Percentiles rank a stretch among this genome's conserved stretches.
Evolutionary conservation across 352 stramenopile species (phyloP).

Genomic region (Globisporangium apiculatum): DNA sequence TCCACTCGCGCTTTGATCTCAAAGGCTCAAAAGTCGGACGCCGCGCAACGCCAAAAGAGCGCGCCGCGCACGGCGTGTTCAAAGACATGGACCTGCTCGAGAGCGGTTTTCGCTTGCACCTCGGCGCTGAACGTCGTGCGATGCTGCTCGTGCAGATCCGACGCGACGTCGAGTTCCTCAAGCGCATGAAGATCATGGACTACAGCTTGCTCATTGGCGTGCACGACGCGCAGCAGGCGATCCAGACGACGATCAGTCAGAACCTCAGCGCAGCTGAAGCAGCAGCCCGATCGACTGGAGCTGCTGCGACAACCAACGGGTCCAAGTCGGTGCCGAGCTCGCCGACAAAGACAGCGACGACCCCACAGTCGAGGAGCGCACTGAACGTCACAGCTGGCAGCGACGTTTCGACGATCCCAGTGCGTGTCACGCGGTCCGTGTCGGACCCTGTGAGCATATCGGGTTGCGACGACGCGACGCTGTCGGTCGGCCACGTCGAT

Average conservation of each 20-base stretch:
- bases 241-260: constrained; percentile 47
- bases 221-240: constrained; percentile 66
- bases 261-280: constrained; percentile 11
- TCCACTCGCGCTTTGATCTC: constrained; percentile 88
- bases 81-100: constrained; percentile 92
- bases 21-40: constrained; percentile 89
- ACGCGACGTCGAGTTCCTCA: constrained; percentile 88
- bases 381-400: background rate
- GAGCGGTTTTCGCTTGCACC: constrained; percentile 77
- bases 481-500: constrained; percentile 3
- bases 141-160: constrained; percentile 86
- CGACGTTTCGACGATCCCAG: constrained; percentile 5
- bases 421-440: constrained; percentile 20
- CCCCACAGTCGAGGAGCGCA: background rate
- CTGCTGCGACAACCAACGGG: constrained; percentile 1
- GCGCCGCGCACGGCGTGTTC: constrained; percentile 53
- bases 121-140: constrained; percentile 58
- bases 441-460: constrained; percentile 13
- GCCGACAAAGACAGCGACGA: constrained; percentile 11
- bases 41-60: constrained; percentile 51
- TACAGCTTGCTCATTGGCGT: constrained; percentile 91
- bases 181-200: constrained; percentile 94
- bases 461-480: no score
- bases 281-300: background rate
- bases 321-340: constrained; percentile 40